Evolutionary conservation across 1,284 basidiomycete genomes (phyloP), one percentile per base, ranked within the genome.

Genomic region (Lignosus rhinocerotis): DNA sequence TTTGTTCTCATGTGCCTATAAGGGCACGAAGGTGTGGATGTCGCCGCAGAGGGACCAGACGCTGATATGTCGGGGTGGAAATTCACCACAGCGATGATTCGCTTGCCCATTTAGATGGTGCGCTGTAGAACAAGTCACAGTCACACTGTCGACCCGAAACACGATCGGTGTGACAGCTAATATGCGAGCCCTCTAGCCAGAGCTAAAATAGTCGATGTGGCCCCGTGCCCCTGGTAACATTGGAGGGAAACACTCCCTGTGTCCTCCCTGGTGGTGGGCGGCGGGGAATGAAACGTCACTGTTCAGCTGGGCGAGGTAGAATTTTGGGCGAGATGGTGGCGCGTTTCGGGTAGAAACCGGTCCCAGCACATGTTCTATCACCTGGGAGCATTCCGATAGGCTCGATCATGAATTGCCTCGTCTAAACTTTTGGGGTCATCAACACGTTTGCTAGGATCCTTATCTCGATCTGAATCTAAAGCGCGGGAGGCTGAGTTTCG

Each of bases 401-500:
- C 53, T 55, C 62, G 67, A 68, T 68, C 67, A 66, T 25, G 30
- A 54, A 44, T 55, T 55, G 61, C 44, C 58, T 51, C 58, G 62
- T 57, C 62, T 63, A 51, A 69, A 62, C 58, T 63, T 64, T 64
- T 64, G 58, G 59, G 61, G 59, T 56, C 54, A 61, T 56, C 61
- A 49, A 50, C 55, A 60, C 53, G 59, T 56, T 65, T 69, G 69
- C 67, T 58, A 66, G 66, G 64, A 69, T 68, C 63, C 66, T 56
- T 69, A 71, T 71, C 70, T 69, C 66, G 70, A 71, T 71, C 62
- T 49, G 47, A 32, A 59, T 49, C 53, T 51, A 59, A 50, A 45
- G 43, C 51, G 41, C 52, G 52, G 50, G 45, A 21, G 50, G 36
- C 30, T 16, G 34, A 25, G 16, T 38, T 38, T 36, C 48, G 36